A percentile compares a stretch with the other conserved stretches of the same genome.
phyloP scores from a whole-genome alignment of 75 land plant species.

The Gnetum montanum region DNA sequence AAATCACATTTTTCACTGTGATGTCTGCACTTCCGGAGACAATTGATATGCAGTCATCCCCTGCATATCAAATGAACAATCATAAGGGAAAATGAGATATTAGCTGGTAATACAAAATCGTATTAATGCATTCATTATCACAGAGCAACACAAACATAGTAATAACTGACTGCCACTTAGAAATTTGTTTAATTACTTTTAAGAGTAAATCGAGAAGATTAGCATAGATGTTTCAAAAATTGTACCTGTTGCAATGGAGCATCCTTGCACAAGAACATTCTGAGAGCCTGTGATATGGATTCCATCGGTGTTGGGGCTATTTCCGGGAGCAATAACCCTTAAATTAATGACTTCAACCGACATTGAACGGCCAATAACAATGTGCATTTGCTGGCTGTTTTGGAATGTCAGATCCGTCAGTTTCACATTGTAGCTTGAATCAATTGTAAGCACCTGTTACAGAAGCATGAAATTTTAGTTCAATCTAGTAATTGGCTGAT shows the following conservation, averaged over 20 bases:
- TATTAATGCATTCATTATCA: too few relatives aligned
- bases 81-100: too few relatives aligned
- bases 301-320: constrained; percentile 94
- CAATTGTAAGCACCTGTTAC: constrained; percentile 53
- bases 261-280: constrained; percentile 33
- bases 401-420: constrained; percentile 30
- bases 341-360: constrained; percentile 21
- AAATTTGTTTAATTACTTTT: too few relatives aligned
- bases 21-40: constrained; percentile 58
- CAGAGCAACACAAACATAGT: too few relatives aligned
- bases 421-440: constrained; percentile 26
- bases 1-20: constrained; percentile 29
- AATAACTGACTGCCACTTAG: too few relatives aligned
- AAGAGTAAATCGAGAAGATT: background rate
- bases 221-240: too few relatives aligned
- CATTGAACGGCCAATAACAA: constrained; percentile 17
- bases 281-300: constrained; percentile 54
- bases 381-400: constrained; percentile 69
- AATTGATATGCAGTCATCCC: constrained; percentile 92
- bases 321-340: constrained; percentile 38
- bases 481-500: background rate
- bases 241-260: constrained; percentile 57
- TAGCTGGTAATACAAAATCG: too few relatives aligned
- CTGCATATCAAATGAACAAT: too few relatives aligned
- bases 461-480: too few relatives aligned